A percentile compares a stretch with the other conserved stretches of the same genome.
Conservation (phyloP, 192 early-diverging fungal genomes). For the Diversispora epigaea region DNA sequence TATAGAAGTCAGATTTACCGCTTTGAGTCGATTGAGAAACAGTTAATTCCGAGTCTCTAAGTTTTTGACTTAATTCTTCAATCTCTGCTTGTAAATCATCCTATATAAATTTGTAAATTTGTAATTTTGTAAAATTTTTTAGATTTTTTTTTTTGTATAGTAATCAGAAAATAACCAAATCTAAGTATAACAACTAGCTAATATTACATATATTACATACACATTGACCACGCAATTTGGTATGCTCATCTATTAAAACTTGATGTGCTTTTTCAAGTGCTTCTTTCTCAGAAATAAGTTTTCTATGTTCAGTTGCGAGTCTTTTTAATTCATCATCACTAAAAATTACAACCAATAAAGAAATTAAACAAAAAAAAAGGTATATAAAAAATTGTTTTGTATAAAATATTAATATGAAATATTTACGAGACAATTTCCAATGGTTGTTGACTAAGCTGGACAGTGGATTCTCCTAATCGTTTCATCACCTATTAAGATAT, state of each 20-base stretch:
- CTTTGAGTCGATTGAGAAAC: constrained; percentile 69
- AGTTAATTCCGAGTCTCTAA: constrained; percentile 78
- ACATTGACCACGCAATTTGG: constrained; percentile 43
- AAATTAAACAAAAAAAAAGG: neutral
- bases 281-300: constrained; percentile 57
- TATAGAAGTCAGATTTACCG: constrained; percentile 81
- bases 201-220: constrained; percentile 30
- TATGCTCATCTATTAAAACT: constrained; percentile 53
- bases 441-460: neutral
- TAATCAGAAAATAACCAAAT: neutral
- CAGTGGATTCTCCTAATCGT: constrained; percentile 1
- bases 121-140: neutral
- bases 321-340: neutral
- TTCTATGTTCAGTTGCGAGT: constrained; percentile 41
- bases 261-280: constrained; percentile 56
- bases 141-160: no score
- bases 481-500: constrained; percentile 19
- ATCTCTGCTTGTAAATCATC: constrained; percentile 75
- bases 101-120: constrained; percentile 38
- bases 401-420: neutral
- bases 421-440: neutral
- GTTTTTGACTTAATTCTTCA: constrained; percentile 65
- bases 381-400: constrained; percentile 25
- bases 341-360: neutral
- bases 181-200: neutral